phyloP scores from a whole-genome alignment of 2,329 filamentous ascomycete genomes.

The Huntiella decipiens region DNA sequence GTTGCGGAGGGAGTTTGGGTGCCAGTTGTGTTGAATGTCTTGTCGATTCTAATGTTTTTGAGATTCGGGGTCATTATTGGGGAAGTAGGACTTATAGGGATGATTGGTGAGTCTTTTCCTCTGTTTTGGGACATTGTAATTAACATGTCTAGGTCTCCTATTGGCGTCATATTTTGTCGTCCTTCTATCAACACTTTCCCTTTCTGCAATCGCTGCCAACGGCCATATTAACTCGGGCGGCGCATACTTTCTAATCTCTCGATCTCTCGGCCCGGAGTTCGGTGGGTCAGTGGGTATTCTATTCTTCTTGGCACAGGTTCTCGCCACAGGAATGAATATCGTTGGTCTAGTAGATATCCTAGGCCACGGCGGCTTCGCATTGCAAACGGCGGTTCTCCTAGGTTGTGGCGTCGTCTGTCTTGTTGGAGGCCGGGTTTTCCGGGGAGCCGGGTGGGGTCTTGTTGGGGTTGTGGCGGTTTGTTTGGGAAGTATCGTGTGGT shows the following conservation, averaged over 20 bases:
- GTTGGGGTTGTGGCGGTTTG: slow-evolving; percentile 38
- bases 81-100: slow-evolving; percentile 60
- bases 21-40: slow-evolving; percentile 71
- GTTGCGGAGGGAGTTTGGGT: slow-evolving; percentile 68
- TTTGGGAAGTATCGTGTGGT: too few species aligned
- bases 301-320: slow-evolving; percentile 76
- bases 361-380: slow-evolving; percentile 35
- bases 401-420: slow-evolving; percentile 59
- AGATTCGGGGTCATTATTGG: slow-evolving; percentile 73
- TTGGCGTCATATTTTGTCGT: slow-evolving; percentile 61
- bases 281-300: slow-evolving; percentile 74
- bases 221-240: slow-evolving; percentile 75
- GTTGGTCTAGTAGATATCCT: slow-evolving; percentile 49
- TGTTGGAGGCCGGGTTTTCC: slow-evolving; percentile 62
- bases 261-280: slow-evolving; percentile 72
- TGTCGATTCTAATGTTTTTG: slow-evolving; percentile 84
- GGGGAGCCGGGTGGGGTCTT: slow-evolving; percentile 60
- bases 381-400: slow-evolving; percentile 52
- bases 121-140: not conserved
- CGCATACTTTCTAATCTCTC: slow-evolving; percentile 75
- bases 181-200: slow-evolving; percentile 65
- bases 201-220: slow-evolving; percentile 79
- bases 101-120: slow-evolving; percentile 41
- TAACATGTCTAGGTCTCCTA: slow-evolving; percentile 38
- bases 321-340: slow-evolving; percentile 75